A percentile compares a stretch with the other conserved stretches of the same genome.
phyloP scores from a whole-genome alignment of 129 eudicot genomes.

The Oenanthe sinensis region DNA sequence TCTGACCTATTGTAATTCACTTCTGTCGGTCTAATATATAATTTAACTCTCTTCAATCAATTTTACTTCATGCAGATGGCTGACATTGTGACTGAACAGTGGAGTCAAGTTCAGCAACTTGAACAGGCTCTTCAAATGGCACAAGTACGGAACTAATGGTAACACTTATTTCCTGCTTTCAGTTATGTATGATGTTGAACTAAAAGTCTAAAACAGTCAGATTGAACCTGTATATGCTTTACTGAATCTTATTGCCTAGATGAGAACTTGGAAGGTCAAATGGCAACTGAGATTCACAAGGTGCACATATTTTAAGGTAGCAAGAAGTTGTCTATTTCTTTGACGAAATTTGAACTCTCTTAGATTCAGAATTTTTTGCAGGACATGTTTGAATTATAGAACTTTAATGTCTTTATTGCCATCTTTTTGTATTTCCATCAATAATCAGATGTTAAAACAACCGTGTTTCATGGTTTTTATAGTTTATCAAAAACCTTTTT shows the following conservation, averaged over 20 bases:
- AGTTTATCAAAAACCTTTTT: slow-evolving; percentile 33
- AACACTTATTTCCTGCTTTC: not conserved
- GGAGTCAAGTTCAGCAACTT: slow-evolving; percentile 87
- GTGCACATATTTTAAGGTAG: slow-evolving; percentile 63
- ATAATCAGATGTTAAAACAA: not conserved
- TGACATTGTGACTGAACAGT: slow-evolving; percentile 65
- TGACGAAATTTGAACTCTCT: not conserved
- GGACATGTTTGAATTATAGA: not conserved
- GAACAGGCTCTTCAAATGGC: slow-evolving; percentile 82
- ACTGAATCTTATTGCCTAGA: slow-evolving; percentile 24
- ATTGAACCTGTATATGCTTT: slow-evolving; percentile 9
- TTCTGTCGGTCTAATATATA: not conserved
- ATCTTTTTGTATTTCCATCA: slow-evolving; percentile 1
- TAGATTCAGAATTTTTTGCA: not conserved
- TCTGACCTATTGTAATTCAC: too few relatives aligned
- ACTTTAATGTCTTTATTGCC: not conserved
- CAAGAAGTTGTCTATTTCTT: not conserved
- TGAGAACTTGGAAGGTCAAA: slow-evolving; percentile 25
- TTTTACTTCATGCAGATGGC: slow-evolving; percentile 40
- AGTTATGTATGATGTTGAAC: slow-evolving; percentile 2
- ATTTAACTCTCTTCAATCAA: not conserved
- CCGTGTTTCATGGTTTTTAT: slow-evolving; percentile 2
- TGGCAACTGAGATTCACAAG: slow-evolving; percentile 30
- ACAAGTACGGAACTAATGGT: slow-evolving; percentile 35
- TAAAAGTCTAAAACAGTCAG: not conserved